Evolutionary conservation across 1,139 yeast species (phyloP).

Genomic region (Geotrichum aggregatum): DNA sequence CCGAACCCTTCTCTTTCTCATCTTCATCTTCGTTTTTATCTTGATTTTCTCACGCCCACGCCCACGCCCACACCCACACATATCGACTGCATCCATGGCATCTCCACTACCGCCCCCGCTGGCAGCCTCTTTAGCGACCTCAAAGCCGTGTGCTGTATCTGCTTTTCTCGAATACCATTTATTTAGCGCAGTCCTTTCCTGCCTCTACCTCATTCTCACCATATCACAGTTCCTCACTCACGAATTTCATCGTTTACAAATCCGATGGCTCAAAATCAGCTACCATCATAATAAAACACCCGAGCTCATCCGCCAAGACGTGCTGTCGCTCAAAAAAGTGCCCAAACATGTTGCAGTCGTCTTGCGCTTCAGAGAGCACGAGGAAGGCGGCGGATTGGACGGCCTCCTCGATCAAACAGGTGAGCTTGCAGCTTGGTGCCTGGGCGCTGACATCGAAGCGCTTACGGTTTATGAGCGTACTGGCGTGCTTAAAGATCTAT

Average conservation of each 20-base stretch:
- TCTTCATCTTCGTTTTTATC: too few species aligned
- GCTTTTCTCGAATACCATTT: conserved; percentile 6
- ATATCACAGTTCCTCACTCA: neutral
- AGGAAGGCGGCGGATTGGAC: conserved; percentile 86
- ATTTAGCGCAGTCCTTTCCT: conserved; percentile 2
- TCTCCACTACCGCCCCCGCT: conserved; percentile 1
- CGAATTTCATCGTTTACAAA: conserved; percentile 49
- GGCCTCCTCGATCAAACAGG: conserved; percentile 74
- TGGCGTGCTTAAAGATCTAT: conserved; percentile 56
- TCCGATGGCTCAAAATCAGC: conserved; percentile 54
- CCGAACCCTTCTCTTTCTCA: too few species aligned
- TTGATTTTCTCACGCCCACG: too few species aligned
- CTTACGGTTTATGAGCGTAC: conserved; percentile 75
- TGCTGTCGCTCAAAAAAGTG: conserved; percentile 61
- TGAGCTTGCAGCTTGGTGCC: conserved; percentile 80
- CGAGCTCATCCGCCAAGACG: conserved; percentile 80
- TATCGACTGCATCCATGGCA: too few species aligned
- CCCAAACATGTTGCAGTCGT: conserved; percentile 76
- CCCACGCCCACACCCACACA: too few species aligned
- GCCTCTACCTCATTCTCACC: conserved; percentile 1
- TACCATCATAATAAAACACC: conserved; percentile 84
- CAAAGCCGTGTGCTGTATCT: too few species aligned
- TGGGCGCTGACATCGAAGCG: conserved; percentile 73
- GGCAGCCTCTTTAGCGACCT: too few species aligned
- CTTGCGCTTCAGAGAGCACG: conserved; percentile 66